phyloP scores from a whole-genome alignment of 352 stramenopile genomes.

The Globisporangium iwayamae region DNA sequence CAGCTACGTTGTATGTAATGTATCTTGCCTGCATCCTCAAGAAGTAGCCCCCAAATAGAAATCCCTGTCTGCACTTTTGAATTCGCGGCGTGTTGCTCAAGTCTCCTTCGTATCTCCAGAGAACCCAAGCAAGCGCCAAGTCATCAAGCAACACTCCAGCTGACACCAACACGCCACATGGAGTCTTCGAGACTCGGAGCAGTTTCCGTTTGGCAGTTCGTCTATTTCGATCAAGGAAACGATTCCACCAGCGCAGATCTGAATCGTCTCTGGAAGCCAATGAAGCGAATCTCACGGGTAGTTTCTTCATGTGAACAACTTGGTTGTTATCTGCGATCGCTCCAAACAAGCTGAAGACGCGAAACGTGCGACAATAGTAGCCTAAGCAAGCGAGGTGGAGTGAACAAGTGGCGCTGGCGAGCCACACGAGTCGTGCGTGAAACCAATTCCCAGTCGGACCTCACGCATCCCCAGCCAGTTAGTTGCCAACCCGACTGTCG shows the following conservation, averaged over 20 bases:
- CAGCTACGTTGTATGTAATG: conserved; percentile 5
- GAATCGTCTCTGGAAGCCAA: not conserved
- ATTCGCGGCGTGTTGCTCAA: not conserved
- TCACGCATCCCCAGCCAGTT: not conserved
- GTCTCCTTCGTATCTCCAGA: not conserved
- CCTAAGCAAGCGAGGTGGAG: too few species aligned
- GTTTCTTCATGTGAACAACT: not conserved
- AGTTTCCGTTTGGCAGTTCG: not conserved
- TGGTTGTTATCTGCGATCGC: not conserved
- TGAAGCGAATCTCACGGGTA: conserved; percentile 3
- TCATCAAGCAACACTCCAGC: not conserved
- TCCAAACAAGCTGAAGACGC: not conserved
- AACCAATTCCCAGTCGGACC: not conserved
- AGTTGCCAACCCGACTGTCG: not conserved
- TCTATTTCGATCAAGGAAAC: conserved; percentile 3
- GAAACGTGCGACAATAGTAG: not conserved
- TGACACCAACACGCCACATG: not conserved
- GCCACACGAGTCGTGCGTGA: not conserved
- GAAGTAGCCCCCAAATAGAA: conserved; percentile 7
- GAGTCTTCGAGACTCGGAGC: not conserved
- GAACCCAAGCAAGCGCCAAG: not conserved
- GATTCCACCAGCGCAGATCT: not conserved
- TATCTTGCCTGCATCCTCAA: conserved; percentile 7
- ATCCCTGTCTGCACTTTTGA: conserved; percentile 8
- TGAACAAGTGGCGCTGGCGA: not conserved